Evolutionary conservation across 495 filamentous ascomycete genomes (phyloP), one percentile per base, ranked within the genome.

Genomic region (Penicillium dipodomyicola): DNA sequence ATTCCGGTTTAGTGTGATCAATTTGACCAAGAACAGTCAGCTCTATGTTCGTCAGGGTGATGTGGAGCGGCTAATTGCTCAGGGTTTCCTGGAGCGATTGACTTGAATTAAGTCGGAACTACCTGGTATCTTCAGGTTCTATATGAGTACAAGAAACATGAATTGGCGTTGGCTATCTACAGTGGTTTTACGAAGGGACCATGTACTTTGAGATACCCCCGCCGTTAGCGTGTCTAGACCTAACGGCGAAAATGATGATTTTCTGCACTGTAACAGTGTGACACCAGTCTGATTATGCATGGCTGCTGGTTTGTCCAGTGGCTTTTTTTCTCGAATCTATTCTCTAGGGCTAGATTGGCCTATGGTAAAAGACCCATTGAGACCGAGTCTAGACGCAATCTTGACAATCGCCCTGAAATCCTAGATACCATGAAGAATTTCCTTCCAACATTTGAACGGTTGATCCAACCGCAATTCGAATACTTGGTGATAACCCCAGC

Each of bases 31-130:
- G 72, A 97, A 97, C 66, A 96, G 92, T 65, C 95, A 99, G 65
- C 94, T 97, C 64, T 97, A 92, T 67, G 95, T 99, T 40, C 85
- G 92, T 57, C 92, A 97, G 67, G 92, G 92, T 5, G 95, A 99
- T 77, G 95, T 99, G 9, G 94, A 97, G 71, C 80, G 92, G 35
- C 71, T 99, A 59, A 96, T 99, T 64, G 85, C 90, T 15, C 95
- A 97, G 71, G 95, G 95, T n/a, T 99, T 96, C 74, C 72, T 99
- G 64, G 93, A 97, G 70, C 89, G 88, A 67, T 82, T 99, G 60
- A 89, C 85, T 66, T 97, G 79, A 91, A 58, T 44, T 25, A n/a
- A 20, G 19, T 5, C 10, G 29, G 45, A 4, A 29, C 4, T 48
- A 20, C 23, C 29, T 25, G 15, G 27, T 8, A 8, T 5, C 27